Conservation (phyloP, 192 early-diverging fungal species). For the Umbelopsis sp. region DNA sequence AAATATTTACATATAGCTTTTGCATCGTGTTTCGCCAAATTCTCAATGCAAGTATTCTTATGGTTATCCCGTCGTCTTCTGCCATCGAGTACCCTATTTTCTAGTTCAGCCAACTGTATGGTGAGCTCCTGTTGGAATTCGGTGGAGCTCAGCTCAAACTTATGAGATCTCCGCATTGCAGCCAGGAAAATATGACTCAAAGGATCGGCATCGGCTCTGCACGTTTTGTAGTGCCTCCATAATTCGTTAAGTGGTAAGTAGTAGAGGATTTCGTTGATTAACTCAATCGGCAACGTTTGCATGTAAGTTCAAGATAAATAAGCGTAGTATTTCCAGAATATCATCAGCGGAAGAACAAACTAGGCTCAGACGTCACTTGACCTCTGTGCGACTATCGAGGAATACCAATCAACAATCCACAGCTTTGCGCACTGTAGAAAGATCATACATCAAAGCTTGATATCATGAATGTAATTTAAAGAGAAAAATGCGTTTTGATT, state of each 20-base stretch:
- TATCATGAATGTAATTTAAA: no score
- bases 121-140: slow-evolving; percentile 11
- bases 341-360: no score
- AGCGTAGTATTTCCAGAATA: no score
- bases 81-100: neutral
- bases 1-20: slow-evolving; percentile 16
- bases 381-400: no score
- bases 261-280: slow-evolving; percentile 11
- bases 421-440: no score
- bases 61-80: neutral
- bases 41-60: neutral
- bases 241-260: slow-evolving; percentile 10
- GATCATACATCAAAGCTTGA: no score
- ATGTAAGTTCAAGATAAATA: neutral
- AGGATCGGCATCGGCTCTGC: neutral
- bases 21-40: neutral
- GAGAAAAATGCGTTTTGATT: no score
- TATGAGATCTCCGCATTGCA: slow-evolving; percentile 1
- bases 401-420: no score
- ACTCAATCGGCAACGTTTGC: slow-evolving; percentile 5
- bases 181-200: neutral
- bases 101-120: neutral
- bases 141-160: neutral
- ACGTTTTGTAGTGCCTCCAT: slow-evolving; percentile 1
- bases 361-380: no score